phyloP scores from a whole-genome alignment of 306 rosid genomes.

The Dalbergia cultrata region DNA sequence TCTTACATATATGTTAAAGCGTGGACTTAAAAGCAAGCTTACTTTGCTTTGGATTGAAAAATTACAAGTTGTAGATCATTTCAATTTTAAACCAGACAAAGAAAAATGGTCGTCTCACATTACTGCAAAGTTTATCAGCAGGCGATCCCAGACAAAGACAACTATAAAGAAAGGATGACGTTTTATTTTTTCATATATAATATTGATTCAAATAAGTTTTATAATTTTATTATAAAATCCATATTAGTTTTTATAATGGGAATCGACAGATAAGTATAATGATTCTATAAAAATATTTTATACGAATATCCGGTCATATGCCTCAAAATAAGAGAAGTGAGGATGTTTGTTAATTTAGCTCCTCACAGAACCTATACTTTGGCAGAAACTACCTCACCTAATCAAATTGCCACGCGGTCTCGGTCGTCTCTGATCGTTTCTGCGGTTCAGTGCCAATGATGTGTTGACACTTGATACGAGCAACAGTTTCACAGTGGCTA shows the following conservation, averaged over 20 bases:
- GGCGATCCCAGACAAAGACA: background rate
- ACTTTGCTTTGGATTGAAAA: background rate
- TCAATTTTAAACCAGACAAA: background rate
- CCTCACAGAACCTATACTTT: too few species aligned
- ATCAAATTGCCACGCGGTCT: too few species aligned
- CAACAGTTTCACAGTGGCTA: too few species aligned
- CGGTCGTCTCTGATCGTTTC: too few species aligned
- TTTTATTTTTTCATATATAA: background rate
- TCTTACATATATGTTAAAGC: background rate
- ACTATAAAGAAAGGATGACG: conserved; percentile 2
- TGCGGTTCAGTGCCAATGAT: too few species aligned
- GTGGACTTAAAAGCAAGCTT: background rate
- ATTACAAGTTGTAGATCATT: background rate
- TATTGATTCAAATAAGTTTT: background rate
- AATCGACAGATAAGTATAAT: background rate
- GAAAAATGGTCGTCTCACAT: background rate
- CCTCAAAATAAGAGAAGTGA: background rate
- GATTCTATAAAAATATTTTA: background rate
- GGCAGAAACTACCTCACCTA: too few species aligned
- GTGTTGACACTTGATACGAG: too few species aligned
- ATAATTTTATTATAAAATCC: conserved; percentile 11
- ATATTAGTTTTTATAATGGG: background rate
- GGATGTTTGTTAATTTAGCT: too few species aligned
- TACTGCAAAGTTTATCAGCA: background rate
- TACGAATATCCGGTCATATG: background rate